These are phyloP conservation scores for Alternaria dauci DNA, from an alignment of 2,329 filamentous ascomycete species.

Conservation along the genomic window DNA sequence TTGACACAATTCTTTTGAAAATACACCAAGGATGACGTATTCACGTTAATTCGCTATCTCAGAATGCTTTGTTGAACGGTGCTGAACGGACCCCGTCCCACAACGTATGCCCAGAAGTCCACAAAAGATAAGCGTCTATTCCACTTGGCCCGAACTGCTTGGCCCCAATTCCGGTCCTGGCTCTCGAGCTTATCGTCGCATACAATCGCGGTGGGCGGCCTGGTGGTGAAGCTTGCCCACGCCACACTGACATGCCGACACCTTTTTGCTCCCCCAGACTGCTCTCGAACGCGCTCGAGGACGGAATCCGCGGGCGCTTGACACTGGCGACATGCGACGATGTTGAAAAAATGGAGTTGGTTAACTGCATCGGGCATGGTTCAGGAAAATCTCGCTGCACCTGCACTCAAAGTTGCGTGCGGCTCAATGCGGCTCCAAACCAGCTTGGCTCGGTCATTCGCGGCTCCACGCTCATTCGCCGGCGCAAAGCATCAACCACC, in stretches of 20 bases:
- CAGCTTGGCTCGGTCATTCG: slow-evolving; percentile 10
- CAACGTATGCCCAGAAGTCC: slow-evolving; percentile 9
- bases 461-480: slow-evolving; percentile 11
- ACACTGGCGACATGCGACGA: slow-evolving; percentile 7
- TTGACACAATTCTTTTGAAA: slow-evolving; percentile 5
- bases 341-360: slow-evolving; percentile 3
- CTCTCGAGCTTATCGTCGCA: slow-evolving; percentile 3
- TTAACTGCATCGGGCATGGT: slow-evolving; percentile 5
- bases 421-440: slow-evolving; percentile 14
- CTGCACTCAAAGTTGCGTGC: slow-evolving; percentile 9
- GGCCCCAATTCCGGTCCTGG: slow-evolving; percentile 4
- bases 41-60: slow-evolving; percentile 4
- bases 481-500: slow-evolving; percentile 7
- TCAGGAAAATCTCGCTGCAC: slow-evolving; percentile 9
- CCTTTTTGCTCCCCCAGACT: slow-evolving; percentile 1
- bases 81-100: slow-evolving; percentile 12
- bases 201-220: slow-evolving; percentile 1
- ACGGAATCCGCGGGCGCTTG: slow-evolving; percentile 1
- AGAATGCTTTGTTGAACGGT: slow-evolving; percentile 8
- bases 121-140: slow-evolving; percentile 20
- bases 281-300: slow-evolving; percentile 12
- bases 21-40: slow-evolving; percentile 8
- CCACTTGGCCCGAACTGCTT: slow-evolving; percentile 10
- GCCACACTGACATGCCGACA: background rate
- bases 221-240: slow-evolving; percentile 7